Evolutionary conservation across 805 yeast species (phyloP), one percentile per base, ranked within the genome.

Genomic region (Sporopachydermia lactativora): DNA sequence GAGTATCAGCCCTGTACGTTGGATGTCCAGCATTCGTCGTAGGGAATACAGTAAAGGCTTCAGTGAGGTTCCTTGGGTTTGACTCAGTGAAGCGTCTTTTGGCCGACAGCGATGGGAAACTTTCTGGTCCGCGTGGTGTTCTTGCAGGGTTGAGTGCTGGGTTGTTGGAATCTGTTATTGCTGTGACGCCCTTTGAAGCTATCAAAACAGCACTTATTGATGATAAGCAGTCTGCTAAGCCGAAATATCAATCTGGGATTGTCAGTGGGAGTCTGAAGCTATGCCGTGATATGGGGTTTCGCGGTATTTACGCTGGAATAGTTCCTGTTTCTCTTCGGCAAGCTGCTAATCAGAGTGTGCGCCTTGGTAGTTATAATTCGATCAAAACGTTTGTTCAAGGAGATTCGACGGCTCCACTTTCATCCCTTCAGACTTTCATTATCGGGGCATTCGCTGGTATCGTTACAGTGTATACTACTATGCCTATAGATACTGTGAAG

Each of bases 61-160:
- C 94, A n/a, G 89, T 89, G 2, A 70, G 98, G 47, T 89, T 89
- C 59, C 66, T 89, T 13, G 97, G 96, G 2, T 89, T 84, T 53
- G 98, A 92, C 57, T 69, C 81, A 14, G 81, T 92, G 58, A 88
- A 86, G 57, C 69, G 75, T 41, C 49, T 81, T 19, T 65, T 89
- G 42, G 74, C 78, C 18, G 97, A 92, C 58, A 75, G 76, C 49
- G 72, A 82, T 46, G 97, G 97, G 4, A 81, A 84, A 58, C 62
- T 92, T 39, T 76, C 92, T 28, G 95, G 95, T 3, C 78, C 92
- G 4, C 62, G 95, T 52, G 97, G 97, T 49, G 94, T 88, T 4
- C 44, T 89, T 19, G 98, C 98, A 1, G 98, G 98, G n/a, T 65
- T 92, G 36, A 96, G 97, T 38, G 98, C 98, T 2, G 98, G 98